Base-by-base conservation (phyloP, 164 flowering plant species). In the Vitis cinerea region DNA sequence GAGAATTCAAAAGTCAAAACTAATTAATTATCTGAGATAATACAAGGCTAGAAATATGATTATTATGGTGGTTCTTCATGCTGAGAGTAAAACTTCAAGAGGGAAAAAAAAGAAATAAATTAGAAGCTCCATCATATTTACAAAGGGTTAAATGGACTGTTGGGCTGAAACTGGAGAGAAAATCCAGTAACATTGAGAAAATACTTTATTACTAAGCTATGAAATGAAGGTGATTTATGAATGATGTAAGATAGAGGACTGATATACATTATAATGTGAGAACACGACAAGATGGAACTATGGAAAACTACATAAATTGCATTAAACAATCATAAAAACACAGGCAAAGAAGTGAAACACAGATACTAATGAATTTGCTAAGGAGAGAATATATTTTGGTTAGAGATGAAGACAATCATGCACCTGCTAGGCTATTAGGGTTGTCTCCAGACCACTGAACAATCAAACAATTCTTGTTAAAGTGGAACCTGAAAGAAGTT, bases 381-480 rank as follows among this genome's bases (percentile, higher is more conserved):
- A 47, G 30, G 48, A 1, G 9, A 14, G 63, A 10, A 37, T 37
- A 37, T 3, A 37, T 37, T 4, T 37, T 4, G 29, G 16, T 30
- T 59, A 31, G 17, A 17, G 23, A 10, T 8, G 9, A 50, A 65
- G 12, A 50, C 56, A 59, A 54, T 13, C 48, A 67, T 50, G 54
- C 51, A 95, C 99, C 99, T 84, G 99, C 98, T 61, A 93, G 76
- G 80, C 99, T 95, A 80, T 95, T 95, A 16, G 99, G 99, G 55
- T 95, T 95, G 87, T 95, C 99, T 66, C 99, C 99, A 59, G 99
- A 90, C 99, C 99, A 95, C 79, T 93, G 96, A 77, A 95, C 71
- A 53, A 89, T 84, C 74, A 95, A 70, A 69, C 98, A 95, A 44
- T 85, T 78, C 78, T 84, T 87, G 78, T 79, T 82, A 75, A 95